Conservation (phyloP, 176 grass and related monocot genomes). For the Aegilops umbellulata region DNA sequence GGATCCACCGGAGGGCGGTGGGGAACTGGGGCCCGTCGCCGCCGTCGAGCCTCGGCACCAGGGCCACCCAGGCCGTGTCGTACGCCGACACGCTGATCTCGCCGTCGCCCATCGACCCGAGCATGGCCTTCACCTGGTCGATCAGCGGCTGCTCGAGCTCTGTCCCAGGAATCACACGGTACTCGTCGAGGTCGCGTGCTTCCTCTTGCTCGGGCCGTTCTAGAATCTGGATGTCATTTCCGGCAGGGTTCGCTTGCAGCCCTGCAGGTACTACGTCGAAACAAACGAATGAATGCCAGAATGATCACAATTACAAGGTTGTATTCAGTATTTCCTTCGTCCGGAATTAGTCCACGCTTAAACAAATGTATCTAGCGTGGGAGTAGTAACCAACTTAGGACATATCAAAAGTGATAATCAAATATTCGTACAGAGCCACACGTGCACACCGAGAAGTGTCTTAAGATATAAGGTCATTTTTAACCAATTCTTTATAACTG, state of each 20-base stretch:
- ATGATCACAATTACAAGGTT: too few species aligned
- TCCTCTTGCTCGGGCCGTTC: conserved; percentile 25
- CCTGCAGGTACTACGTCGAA: not conserved
- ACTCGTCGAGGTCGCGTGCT: not conserved
- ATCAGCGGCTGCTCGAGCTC: conserved; percentile 26
- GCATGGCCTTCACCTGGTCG: conserved; percentile 30
- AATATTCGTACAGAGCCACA: too few species aligned
- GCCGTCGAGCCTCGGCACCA: conserved; percentile 34
- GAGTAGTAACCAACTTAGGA: too few species aligned
- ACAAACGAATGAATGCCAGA: not conserved
- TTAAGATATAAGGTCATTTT: too few species aligned
- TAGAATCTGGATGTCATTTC: not conserved
- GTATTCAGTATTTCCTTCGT: too few species aligned
- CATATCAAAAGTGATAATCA: too few species aligned
- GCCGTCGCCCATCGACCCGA: conserved; percentile 39
- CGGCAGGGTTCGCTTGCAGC: not conserved
- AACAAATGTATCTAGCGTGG: too few species aligned
- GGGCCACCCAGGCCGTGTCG: conserved; percentile 65
- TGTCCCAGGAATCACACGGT: conserved; percentile 2
- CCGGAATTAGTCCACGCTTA: too few species aligned
- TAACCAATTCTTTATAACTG: too few species aligned
- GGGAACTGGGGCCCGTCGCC: conserved; percentile 25
- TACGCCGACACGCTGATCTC: conserved; percentile 57
- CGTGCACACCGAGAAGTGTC: too few species aligned
- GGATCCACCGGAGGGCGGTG: conserved; percentile 38